Base-by-base conservation (phyloP, 2,329 filamentous ascomycete genomes). In the Colletotrichum nymphaeae region DNA sequence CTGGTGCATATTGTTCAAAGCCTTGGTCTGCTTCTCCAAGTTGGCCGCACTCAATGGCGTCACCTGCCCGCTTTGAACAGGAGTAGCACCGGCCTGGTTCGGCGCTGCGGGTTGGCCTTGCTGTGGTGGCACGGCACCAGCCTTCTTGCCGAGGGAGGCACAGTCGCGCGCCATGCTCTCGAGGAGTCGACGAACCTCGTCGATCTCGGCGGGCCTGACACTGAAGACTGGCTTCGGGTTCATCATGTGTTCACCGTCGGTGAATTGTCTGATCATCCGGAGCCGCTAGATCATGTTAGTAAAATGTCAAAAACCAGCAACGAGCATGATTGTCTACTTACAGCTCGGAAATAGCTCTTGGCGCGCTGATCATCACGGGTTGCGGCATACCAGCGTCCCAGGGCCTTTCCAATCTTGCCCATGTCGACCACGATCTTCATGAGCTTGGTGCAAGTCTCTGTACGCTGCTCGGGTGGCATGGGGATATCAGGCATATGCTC, bases 201-300 rank as follows among this genome's bases (percentile, higher is more conserved):
- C 87, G 26, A 91, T 78, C 63, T 92, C 90, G 4, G 82, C 77
- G 0, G 82, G 78, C n/a, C 80, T 82, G 22, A 92, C 86, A 28
- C 88, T 89, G 58, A 92, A 88, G 2, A 79, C 80, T 7, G 86
- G 83, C 74, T 86, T 89, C 12, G 86, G 79, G 1, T 81, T 80
- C 2, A 78, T 81, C 83, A 88, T 85, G 60, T 81, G 80, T 1
- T 88, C 85, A 16, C 84, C 85, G 69, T 90, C 87, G 5, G 79
- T 77, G 73, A 90, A 92, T 76, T 92, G 90, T 57, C 84, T 85
- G 1, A 85, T 76, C 37, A 92, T 82, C 12, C 88, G 88, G 32
- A 85, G 80, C 72, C 89, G 88, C 89, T 92, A 76, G 9, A 53
- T 42, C 3, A 71, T 52, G 78, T 87, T 79, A 87, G 83, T 74